Percentiles rank a stretch among this genome's conserved stretches.
Conservation (phyloP, 805 yeast species). For the Candida argentea region DNA sequence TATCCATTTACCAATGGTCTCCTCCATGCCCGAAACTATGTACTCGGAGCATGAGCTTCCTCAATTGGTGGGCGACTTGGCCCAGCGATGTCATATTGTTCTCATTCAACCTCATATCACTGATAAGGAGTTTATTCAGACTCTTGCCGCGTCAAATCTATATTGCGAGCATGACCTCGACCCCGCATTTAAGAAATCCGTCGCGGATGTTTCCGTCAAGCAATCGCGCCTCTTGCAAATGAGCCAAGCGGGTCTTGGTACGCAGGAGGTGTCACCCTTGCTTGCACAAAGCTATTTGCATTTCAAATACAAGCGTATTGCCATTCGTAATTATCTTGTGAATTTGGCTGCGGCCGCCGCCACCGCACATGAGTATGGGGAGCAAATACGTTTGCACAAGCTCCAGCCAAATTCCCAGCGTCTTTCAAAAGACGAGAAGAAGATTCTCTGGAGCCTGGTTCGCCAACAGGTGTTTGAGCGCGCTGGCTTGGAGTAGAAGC, state of each 20-base stretch:
- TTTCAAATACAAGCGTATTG: constrained; percentile 33
- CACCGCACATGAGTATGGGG: constrained; percentile 40
- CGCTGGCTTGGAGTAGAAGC: constrained; percentile 30
- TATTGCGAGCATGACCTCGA: constrained; percentile 41
- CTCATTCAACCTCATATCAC: constrained; percentile 31
- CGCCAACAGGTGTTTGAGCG: constrained; percentile 41
- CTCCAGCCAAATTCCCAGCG: constrained; percentile 6
- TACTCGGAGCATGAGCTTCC: constrained; percentile 26
- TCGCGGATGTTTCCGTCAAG: constrained; percentile 40
- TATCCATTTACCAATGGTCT: constrained; percentile 26
- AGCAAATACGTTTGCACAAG: constrained; percentile 26
- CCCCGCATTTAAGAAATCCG: constrained; percentile 31
- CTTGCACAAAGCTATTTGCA: constrained; percentile 20
- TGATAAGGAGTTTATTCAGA: constrained; percentile 32
- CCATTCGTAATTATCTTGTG: constrained; percentile 40
- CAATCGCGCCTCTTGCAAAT: constrained; percentile 34
- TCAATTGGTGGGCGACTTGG: constrained; percentile 32
- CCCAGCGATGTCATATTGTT: constrained; percentile 28
- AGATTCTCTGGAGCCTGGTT: constrained; percentile 38
- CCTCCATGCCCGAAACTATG: constrained; percentile 25
- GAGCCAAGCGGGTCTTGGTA: constrained; percentile 11
- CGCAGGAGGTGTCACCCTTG: constrained; percentile 19
- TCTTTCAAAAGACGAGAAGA: constrained; percentile 31
- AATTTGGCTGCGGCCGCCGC: constrained; percentile 47
- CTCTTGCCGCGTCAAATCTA: constrained; percentile 31